These are phyloP conservation scores for Phallus indusiatus DNA, from an alignment of 768 basidiomycete genomes.

Conservation along the genomic window DNA sequence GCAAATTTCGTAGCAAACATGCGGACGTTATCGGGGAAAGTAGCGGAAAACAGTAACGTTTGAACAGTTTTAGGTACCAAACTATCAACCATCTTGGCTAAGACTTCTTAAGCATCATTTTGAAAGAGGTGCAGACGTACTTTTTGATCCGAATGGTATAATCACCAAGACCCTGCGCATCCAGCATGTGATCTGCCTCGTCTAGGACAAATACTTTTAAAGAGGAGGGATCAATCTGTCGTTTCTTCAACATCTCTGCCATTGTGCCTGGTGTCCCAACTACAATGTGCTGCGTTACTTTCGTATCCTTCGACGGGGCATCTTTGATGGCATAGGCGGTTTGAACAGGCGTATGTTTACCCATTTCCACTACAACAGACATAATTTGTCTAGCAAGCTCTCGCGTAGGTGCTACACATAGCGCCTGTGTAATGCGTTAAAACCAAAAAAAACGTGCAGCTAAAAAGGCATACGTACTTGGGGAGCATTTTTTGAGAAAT, in stretches of 20 bases:
- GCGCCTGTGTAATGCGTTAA: conserved; percentile 43
- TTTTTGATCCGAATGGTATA: conserved; percentile 92
- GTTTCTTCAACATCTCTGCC: conserved; percentile 72
- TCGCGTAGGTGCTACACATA: conserved; percentile 96
- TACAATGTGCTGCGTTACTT: conserved; percentile 79
- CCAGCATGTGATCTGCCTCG: conserved; percentile 99
- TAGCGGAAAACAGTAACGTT: conserved; percentile 95
- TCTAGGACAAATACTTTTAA: conserved; percentile 94
- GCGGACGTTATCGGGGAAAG: conserved; percentile 91
- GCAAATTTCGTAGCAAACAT: conserved; percentile 90
- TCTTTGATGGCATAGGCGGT: conserved; percentile 96
- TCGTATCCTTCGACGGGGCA: conserved; percentile 52
- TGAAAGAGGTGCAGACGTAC: conserved; percentile 33
- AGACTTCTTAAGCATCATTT: not conserved
- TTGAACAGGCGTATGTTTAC: conserved; percentile 87
- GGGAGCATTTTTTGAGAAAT: conserved; percentile 71
- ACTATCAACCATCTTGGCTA: not conserved
- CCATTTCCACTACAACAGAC: conserved; percentile 89
- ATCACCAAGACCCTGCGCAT: conserved; percentile 87
- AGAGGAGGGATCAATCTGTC: conserved; percentile 66
- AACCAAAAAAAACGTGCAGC: not conserved
- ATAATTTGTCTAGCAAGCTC: conserved; percentile 97
- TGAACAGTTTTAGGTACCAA: conserved; percentile 38
- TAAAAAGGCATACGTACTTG: conserved; percentile 46
- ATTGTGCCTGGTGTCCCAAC: conserved; percentile 97